phyloP scores from a whole-genome alignment of 306 rosid genomes.

The Cicer pinnatifidum region DNA sequence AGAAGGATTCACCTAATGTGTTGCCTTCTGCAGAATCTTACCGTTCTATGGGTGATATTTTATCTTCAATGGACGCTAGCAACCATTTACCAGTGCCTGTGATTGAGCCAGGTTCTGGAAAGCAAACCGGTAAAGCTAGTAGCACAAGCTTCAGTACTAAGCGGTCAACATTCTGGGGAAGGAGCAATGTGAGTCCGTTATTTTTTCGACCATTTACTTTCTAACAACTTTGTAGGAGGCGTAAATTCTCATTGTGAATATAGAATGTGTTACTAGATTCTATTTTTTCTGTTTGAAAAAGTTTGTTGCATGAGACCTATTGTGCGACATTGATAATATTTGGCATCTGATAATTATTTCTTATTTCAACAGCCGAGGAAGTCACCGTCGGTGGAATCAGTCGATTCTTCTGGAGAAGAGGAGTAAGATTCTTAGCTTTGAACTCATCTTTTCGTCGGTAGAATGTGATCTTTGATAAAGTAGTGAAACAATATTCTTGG shows the following conservation, averaged over 20 bases:
- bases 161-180: conserved; percentile 95
- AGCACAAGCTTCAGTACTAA: conserved; percentile 63
- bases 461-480: conserved; percentile 29
- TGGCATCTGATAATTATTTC: conserved; percentile 44
- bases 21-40: conserved; percentile 73
- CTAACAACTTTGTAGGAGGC: conserved; percentile 12
- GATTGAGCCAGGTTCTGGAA: conserved; percentile 65
- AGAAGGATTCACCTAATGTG: conserved; percentile 57
- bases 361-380: conserved; percentile 77
- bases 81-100: conserved; percentile 56
- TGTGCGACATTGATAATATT: conserved; percentile 4
- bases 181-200: conserved; percentile 79
- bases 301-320: neutral
- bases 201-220: conserved; percentile 23
- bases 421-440: conserved; percentile 68
- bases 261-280: conserved; percentile 20
- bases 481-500: neutral
- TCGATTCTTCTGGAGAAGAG: conserved; percentile 98
- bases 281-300: conserved; percentile 9
- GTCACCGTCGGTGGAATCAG: conserved; percentile 90
- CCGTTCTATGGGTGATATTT: conserved; percentile 90
- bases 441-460: conserved; percentile 23
- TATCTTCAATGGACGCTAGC: conserved; percentile 79
- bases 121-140: conserved; percentile 66
- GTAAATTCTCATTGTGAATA: conserved; percentile 2